Percentiles rank a stretch among this genome's conserved stretches.
phyloP scores from a whole-genome alignment of 768 basidiomycete species.

The Termitomyces eurrhizus region DNA sequence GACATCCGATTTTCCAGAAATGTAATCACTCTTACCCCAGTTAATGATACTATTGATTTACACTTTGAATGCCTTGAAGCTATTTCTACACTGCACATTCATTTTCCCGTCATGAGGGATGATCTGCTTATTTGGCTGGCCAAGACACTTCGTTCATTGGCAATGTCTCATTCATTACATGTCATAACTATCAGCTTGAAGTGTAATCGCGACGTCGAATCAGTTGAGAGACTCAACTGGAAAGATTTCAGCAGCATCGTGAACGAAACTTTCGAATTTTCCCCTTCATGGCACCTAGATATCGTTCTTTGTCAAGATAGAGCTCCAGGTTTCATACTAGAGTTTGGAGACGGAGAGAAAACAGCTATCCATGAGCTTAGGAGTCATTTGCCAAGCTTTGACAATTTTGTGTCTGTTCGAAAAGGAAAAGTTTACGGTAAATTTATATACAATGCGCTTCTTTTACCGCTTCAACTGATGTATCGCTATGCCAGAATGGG shows the following conservation, averaged over 20 bases:
- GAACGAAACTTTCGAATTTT: neutral
- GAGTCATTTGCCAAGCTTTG: neutral
- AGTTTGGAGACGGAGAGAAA: neutral
- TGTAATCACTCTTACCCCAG: neutral
- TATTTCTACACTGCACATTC: neutral
- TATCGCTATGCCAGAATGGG: neutral
- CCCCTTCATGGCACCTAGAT: neutral
- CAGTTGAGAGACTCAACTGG: neutral
- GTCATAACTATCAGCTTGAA: neutral
- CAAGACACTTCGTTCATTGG: neutral
- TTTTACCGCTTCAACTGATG: neutral
- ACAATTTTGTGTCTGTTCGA: neutral
- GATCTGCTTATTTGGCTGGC: slow-evolving; percentile 1
- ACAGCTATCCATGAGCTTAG: neutral
- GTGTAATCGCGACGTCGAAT: neutral
- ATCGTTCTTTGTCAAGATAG: slow-evolving; percentile 1
- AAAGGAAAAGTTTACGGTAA: neutral
- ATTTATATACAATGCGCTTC: neutral
- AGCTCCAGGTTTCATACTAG: neutral
- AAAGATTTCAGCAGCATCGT: neutral
- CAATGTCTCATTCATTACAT: neutral
- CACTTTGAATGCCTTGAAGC: neutral
- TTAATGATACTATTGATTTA: neutral
- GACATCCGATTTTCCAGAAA: neutral
- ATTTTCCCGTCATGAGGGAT: neutral